These are phyloP conservation scores for Neocucurbitaria cava DNA, from an alignment of 2,329 filamentous ascomycete genomes.

Conservation along the genomic window DNA sequence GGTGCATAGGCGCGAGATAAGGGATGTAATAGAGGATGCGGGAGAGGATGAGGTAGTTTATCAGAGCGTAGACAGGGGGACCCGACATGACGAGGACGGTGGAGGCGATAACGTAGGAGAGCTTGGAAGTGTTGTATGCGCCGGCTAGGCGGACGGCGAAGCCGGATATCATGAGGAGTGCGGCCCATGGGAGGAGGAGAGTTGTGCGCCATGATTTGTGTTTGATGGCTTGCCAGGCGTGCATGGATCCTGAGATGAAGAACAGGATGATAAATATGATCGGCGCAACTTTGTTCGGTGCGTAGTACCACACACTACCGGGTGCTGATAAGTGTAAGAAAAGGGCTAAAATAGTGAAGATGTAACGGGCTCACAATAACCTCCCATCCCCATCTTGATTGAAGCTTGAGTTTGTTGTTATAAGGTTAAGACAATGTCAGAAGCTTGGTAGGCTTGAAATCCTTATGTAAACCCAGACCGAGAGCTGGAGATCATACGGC, in stretches of 20 bases:
- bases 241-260: constrained; percentile 54
- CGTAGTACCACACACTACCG: constrained; percentile 54
- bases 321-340: constrained; percentile 12
- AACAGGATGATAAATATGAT: constrained; percentile 61
- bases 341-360: neutral
- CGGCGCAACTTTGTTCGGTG: constrained; percentile 62
- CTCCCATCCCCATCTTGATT: constrained; percentile 40
- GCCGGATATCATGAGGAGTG: constrained; percentile 62
- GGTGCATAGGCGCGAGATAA: constrained; percentile 64
- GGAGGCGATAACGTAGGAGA: constrained; percentile 51
- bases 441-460: constrained; percentile 3
- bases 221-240: constrained; percentile 62
- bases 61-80: constrained; percentile 65
- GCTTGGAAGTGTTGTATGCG: constrained; percentile 57
- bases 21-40: constrained; percentile 68
- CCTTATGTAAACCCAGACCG: neutral
- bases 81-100: constrained; percentile 50
- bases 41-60: constrained; percentile 68
- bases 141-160: constrained; percentile 63
- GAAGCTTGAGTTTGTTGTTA: neutral
- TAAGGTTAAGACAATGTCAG: neutral
- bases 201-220: constrained; percentile 66
- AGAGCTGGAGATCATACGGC: neutral
- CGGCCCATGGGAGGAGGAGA: constrained; percentile 61
- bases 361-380: constrained; percentile 24